Evolutionary conservation across 2,329 filamentous ascomycete genomes (phyloP).

Genomic region (Ceratocystis destructans): DNA sequence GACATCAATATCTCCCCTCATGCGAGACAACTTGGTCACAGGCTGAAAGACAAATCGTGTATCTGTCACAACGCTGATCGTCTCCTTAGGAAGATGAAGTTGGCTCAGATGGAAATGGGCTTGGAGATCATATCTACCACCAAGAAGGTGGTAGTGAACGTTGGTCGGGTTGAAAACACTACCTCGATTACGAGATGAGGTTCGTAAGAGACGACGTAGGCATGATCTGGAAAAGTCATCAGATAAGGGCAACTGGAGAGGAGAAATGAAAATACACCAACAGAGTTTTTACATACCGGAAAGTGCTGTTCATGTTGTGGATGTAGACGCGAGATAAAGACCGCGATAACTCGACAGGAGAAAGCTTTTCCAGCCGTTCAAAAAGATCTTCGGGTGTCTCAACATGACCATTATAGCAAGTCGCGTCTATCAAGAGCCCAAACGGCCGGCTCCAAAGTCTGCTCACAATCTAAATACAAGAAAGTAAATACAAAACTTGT

Average conservation of each 20-base stretch:
- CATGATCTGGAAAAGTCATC: conserved; percentile 37
- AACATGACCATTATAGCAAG: conserved; percentile 54
- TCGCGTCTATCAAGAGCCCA: conserved; percentile 53
- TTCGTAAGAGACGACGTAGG: conserved; percentile 48
- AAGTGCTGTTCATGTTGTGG: conserved; percentile 62
- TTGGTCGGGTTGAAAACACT: conserved; percentile 51
- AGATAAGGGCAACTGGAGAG: not conserved
- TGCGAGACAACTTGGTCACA: conserved; percentile 51
- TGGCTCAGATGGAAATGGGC: conserved; percentile 53
- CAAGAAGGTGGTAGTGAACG: conserved; percentile 51
- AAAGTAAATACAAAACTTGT: not conserved
- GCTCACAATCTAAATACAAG: conserved; percentile 46
- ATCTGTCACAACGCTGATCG: conserved; percentile 53
- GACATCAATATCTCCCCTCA: conserved; percentile 57
- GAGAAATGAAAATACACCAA: not conserved
- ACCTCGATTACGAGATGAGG: conserved; percentile 45
- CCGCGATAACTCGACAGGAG: conserved; percentile 45
- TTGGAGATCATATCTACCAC: conserved; percentile 52
- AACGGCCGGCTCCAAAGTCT: conserved; percentile 57
- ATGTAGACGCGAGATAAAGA: conserved; percentile 50
- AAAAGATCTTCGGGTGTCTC: conserved; percentile 54
- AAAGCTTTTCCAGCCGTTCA: conserved; percentile 47
- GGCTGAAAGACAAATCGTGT: conserved; percentile 52
- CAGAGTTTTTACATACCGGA: conserved; percentile 33
- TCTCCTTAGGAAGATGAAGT: conserved; percentile 54